Conservation (phyloP, 306 rosid genomes). For the Pyrus communis region DNA sequence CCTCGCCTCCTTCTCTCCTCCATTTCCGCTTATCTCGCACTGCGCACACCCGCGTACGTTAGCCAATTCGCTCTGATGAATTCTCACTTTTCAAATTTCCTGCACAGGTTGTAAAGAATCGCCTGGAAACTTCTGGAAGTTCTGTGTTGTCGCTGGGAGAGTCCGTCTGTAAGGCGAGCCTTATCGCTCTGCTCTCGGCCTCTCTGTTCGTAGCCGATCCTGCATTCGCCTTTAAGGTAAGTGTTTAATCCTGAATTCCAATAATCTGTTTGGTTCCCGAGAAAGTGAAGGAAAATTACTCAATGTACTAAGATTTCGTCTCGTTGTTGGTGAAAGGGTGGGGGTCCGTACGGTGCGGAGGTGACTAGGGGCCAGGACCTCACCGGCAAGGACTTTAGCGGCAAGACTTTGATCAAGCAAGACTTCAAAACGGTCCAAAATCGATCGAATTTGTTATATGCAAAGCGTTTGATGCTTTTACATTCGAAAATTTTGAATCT, state of each 20-base stretch:
- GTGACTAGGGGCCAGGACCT: constrained; percentile 98
- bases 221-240: constrained; percentile 74
- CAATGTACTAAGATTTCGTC: background rate
- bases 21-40: background rate
- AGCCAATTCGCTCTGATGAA: background rate
- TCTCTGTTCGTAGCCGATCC: constrained; percentile 62
- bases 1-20: background rate
- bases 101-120: constrained; percentile 20
- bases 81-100: background rate
- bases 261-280: background rate
- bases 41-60: background rate
- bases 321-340: constrained; percentile 46
- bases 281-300: background rate
- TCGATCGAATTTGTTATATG: background rate
- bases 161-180: constrained; percentile 45
- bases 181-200: constrained; percentile 67
- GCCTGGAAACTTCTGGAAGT: constrained; percentile 23
- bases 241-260: background rate
- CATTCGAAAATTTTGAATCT: background rate
- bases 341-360: constrained; percentile 85
- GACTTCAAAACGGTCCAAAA: constrained; percentile 82
- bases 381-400: constrained; percentile 78
- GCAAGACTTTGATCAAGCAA: constrained; percentile 80
- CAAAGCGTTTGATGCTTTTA: background rate
- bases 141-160: constrained; percentile 26